A percentile compares a stretch with the other conserved stretches of the same genome.
Conservation (phyloP, 2,329 filamentous ascomycete genomes). For the Coleophoma cylindrospora region DNA sequence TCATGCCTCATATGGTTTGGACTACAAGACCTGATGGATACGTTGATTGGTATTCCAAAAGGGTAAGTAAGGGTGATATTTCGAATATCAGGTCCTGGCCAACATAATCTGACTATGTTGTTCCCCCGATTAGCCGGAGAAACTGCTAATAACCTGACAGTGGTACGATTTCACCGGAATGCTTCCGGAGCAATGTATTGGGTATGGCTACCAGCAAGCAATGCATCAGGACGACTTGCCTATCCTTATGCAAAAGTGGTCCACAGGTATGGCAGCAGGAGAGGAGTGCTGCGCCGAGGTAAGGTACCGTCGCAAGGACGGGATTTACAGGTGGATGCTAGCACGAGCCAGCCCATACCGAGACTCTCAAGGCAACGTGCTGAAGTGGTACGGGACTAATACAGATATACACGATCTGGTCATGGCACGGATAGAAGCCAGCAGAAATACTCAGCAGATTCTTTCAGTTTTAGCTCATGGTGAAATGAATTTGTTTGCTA, state of each 20-base stretch:
- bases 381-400: constrained; percentile 21
- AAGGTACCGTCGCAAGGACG: constrained; percentile 16
- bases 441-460: constrained; percentile 16
- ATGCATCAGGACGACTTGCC: constrained; percentile 14
- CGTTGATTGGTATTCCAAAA: constrained; percentile 16
- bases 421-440: constrained; percentile 16
- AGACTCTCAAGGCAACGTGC: constrained; percentile 7
- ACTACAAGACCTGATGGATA: constrained; percentile 10
- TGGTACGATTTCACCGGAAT: constrained; percentile 22
- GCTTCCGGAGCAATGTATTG: constrained; percentile 9
- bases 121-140: neutral
- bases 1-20: constrained; percentile 20
- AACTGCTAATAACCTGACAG: constrained; percentile 5
- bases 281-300: constrained; percentile 13
- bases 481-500: constrained; percentile 17
- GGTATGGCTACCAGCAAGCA: constrained; percentile 4
- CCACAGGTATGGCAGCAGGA: neutral
- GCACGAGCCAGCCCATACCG: constrained; percentile 12
- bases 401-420: constrained; percentile 19
- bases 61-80: constrained; percentile 6
- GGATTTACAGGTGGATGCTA: constrained; percentile 20
- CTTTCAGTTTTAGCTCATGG: constrained; percentile 18
- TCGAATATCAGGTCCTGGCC: neutral
- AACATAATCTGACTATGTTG: neutral
- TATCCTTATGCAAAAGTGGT: constrained; percentile 7